Evolutionary conservation across 1,284 basidiomycete species (phyloP), one percentile per base, ranked within the genome.

Genomic region (Cutaneotrichosporon cavernicola): DNA sequence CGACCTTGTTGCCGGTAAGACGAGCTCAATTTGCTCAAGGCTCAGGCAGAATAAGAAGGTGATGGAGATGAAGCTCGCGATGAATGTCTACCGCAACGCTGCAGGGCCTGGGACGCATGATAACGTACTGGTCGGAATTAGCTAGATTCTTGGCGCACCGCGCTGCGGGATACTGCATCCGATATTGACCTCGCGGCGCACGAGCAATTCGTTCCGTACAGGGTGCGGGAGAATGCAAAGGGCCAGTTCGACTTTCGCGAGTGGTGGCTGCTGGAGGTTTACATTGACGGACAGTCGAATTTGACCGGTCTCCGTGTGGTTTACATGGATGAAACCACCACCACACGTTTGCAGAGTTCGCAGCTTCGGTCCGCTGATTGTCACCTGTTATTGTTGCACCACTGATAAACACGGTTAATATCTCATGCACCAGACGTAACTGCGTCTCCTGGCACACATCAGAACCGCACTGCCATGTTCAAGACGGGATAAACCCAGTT

Each of bases 1-100:
- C 30, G 16, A 57, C 40, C 56, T 57, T 69, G 1, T 64, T 56
- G 1, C 70, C 69, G 5, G 67, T 68, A 61, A 72, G 32, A 70
- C 55, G 14, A 69, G 56, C 52, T 68, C 71, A 43, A 72, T 69
- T 18, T 70, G 60, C 58, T 72, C 71, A 38, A 72, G 59, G 16
- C 65, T 55, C 26, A 72, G 56, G 47, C 69, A 76, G 56, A 72
- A 63, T 61, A 72, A 70, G 67, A 71, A 76, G 60, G 73, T 70
- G 11, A 70, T 46, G 10, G 72, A 69, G 7, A 72, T 57, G 62
- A 72, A 72, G 46, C 67, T 47, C 5, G 67, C 64, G 64, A 74
- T 75, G 61, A 73, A 68, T 18, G 18, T 67, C 66, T 55, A 66
- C 72, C 32, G 57, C 70, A 7, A 69, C 69, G 9, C 58, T 70